Base-by-base conservation (phyloP, 106 monocot species). In the Dendrobium chrysotoxum region DNA sequence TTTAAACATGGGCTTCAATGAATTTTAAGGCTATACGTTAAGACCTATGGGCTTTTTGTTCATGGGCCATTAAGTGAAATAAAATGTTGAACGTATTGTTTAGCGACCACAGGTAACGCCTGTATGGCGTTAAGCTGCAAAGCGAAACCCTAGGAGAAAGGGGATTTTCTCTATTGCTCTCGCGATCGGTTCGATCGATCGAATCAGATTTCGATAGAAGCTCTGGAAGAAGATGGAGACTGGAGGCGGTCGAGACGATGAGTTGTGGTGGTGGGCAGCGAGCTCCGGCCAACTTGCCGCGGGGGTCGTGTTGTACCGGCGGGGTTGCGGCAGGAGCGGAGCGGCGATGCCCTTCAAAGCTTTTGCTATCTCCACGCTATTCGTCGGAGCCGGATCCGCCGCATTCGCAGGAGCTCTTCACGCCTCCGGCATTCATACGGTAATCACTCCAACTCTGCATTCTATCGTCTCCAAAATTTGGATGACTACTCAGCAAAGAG, bases 261-360 rank as follows among this genome's bases (percentile, higher is more conserved):
- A 85, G 80, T 84, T 86, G 89, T 86, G 86, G 92, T 95, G 92
- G 92, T 91, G 88, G 70, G 91, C 83, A 74, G 99, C 95, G 77
- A 92, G 91, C 83, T 81, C 94, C 13, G 88, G 88, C 9, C 99
- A 99, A 82, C 31, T 87, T 53, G 85, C 85, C 65, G 83, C 84
- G 39, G 99, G 90, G 7, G 58, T 93, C 47, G 85, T 75, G 2
- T 89, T 82, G 40, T 93, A 83, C 83, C 85, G 89, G 40, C 85
- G 87, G 31, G 96, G 96, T 0, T 81, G 75, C 85, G 45, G 77
- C 9, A 84, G 83, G 67, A 81, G 82, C 81, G 89, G 78, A 21
- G 82, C 67, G 26, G 45, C 64, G 80, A 99, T 99, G 99, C 99
- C 99, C 17, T 89, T 99, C 83, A 95, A 90, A 84, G 99, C 99